Evolutionary conservation across 2,329 filamentous ascomycete species (phyloP).

Genomic region (Clarireedia homoeocarpa): DNA sequence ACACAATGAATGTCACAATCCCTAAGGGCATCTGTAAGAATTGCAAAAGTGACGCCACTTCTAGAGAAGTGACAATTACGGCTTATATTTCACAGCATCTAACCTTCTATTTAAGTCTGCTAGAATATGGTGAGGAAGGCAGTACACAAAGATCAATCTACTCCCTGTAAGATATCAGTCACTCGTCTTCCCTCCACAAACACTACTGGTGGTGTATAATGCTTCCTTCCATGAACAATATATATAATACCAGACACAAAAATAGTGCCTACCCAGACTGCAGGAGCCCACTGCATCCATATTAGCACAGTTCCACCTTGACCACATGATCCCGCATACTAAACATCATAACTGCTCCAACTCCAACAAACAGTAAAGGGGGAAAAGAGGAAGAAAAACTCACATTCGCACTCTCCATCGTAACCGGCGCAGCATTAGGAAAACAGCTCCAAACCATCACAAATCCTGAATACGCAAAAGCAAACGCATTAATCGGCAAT

Average conservation of each 20-base stretch:
- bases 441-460: slow-evolving; percentile 43
- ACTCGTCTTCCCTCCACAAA: background rate
- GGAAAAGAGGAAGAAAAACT: background rate
- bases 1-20: too few species aligned
- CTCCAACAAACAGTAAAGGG: too few species aligned
- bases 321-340: background rate
- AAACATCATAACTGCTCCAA: too few species aligned
- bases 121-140: too few species aligned
- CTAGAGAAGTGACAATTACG: too few species aligned
- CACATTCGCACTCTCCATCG: slow-evolving; percentile 16
- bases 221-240: slow-evolving; percentile 27
- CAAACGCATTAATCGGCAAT: slow-evolving; percentile 35
- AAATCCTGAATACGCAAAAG: slow-evolving; percentile 37
- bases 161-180: background rate
- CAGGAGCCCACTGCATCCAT: slow-evolving; percentile 37
- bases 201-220: slow-evolving; percentile 28
- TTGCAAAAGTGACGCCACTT: too few species aligned
- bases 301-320: background rate
- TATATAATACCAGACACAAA: slow-evolving; percentile 23
- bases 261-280: slow-evolving; percentile 19
- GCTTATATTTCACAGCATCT: too few species aligned
- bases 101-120: too few species aligned
- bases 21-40: too few species aligned
- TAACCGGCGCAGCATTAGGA: slow-evolving; percentile 33
- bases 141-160: background rate